A percentile compares a stretch with the other conserved stretches of the same genome.
These are phyloP conservation scores for Neofusicoccum kwambonambiense DNA, from an alignment of 2,329 filamentous ascomycete species.

Conservation along the genomic window DNA sequence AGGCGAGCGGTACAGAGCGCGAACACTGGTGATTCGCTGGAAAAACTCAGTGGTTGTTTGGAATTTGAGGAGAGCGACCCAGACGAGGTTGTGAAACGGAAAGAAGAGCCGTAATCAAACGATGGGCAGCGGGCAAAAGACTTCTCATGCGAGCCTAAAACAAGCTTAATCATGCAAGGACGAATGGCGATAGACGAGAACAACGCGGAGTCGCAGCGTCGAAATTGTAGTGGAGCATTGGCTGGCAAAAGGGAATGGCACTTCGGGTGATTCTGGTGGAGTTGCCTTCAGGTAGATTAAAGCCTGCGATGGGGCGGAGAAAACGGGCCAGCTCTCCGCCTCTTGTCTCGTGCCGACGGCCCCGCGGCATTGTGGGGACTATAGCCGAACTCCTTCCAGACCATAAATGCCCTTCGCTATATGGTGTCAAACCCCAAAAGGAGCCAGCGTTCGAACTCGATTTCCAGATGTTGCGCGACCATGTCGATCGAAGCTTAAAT, in stretches of 20 bases:
- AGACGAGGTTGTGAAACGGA: slow-evolving; percentile 2
- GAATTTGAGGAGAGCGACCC: not conserved
- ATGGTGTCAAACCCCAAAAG: not conserved
- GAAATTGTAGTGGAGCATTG: not conserved
- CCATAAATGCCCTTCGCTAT: not conserved
- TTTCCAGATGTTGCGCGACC: not conserved
- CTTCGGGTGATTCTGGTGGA: not conserved
- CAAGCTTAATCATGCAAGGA: slow-evolving; percentile 2
- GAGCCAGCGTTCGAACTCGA: not conserved
- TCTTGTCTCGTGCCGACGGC: slow-evolving; percentile 4
- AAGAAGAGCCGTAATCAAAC: slow-evolving; percentile 12
- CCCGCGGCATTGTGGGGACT: not conserved
- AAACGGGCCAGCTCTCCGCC: slow-evolving; percentile 12
- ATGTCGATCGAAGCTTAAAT: not conserved
- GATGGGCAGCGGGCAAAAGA: not conserved
- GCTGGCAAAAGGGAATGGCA: not conserved
- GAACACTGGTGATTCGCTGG: not conserved
- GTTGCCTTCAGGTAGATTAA: slow-evolving; percentile 7
- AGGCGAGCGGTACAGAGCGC: not conserved
- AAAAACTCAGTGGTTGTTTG: not conserved
- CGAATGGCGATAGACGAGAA: not conserved
- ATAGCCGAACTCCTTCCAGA: not conserved
- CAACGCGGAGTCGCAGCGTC: not conserved
- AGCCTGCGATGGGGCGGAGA: slow-evolving; percentile 3
- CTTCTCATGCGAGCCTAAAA: not conserved